Evolutionary conservation across 2,329 filamentous ascomycete species (phyloP).

Genomic region (Orbilia oligospora): DNA sequence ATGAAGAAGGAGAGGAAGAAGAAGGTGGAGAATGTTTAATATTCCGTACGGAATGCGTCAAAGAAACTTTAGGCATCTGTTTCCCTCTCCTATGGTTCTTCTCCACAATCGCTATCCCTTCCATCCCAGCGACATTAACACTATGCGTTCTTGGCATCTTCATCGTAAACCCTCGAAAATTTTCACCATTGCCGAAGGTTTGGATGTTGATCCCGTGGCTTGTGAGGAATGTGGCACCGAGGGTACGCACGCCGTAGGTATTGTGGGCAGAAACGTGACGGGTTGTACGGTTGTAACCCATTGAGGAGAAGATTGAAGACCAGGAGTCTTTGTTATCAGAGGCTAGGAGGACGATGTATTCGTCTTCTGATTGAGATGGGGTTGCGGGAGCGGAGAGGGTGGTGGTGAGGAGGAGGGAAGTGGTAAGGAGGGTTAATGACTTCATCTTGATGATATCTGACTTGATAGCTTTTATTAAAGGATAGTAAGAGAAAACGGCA

Average conservation of each 20-base stretch:
- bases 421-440: constrained; percentile 5
- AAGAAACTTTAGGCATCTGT: constrained; percentile 12
- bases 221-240: constrained; percentile 32
- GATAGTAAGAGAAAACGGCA: neutral
- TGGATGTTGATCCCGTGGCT: constrained; percentile 32
- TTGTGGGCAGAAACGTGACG: constrained; percentile 66
- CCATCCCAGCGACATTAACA: neutral
- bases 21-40: neutral
- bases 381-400: constrained; percentile 2
- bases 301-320: constrained; percentile 60
- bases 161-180: constrained; percentile 61
- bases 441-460: constrained; percentile 26
- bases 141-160: constrained; percentile 31
- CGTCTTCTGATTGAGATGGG: constrained; percentile 26
- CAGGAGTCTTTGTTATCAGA: constrained; percentile 60
- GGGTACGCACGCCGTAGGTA: constrained; percentile 29
- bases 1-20: too few species aligned
- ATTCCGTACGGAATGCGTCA: neutral
- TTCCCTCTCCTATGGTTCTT: constrained; percentile 39
- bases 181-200: constrained; percentile 27
- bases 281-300: constrained; percentile 62
- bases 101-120: constrained; percentile 20
- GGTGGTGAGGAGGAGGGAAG: constrained; percentile 4
- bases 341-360: constrained; percentile 62
- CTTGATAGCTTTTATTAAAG: neutral